Evolutionary conservation across 1,284 basidiomycete species (phyloP).

Genomic region (Rhodotorula sp.): DNA sequence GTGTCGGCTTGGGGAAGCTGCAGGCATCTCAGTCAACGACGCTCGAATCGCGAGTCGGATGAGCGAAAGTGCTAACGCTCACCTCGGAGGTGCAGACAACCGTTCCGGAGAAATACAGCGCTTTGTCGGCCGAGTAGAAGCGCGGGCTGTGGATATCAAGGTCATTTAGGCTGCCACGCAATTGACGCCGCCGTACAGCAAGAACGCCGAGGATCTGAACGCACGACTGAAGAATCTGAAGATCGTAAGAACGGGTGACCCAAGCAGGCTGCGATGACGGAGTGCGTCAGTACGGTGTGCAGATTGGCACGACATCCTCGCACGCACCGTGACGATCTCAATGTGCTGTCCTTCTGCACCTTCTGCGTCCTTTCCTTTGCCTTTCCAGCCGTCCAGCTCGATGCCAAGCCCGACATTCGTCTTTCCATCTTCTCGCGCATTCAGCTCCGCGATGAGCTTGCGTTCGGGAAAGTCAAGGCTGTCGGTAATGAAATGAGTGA

Average conservation of each 20-base stretch:
- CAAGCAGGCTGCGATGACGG: constrained; percentile 56
- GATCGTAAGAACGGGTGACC: constrained; percentile 63
- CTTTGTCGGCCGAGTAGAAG: constrained; percentile 70
- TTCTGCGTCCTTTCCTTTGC: constrained; percentile 41
- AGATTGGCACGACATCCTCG: not conserved
- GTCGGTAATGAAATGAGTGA: constrained; percentile 55
- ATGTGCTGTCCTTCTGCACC: constrained; percentile 49
- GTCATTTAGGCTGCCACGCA: no score
- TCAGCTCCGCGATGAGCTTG: not conserved
- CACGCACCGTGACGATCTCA: constrained; percentile 53
- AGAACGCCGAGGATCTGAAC: constrained; percentile 41
- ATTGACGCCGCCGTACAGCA: not conserved
- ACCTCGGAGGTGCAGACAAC: constrained; percentile 65
- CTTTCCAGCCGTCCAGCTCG: not conserved
- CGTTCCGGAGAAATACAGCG: constrained; percentile 76
- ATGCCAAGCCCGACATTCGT: no score
- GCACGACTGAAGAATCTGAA: constrained; percentile 61
- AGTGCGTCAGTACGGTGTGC: not conserved
- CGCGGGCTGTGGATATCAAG: constrained; percentile 51
- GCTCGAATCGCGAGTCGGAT: not conserved
- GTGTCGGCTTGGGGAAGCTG: constrained; percentile 63
- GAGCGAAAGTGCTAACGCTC: constrained; percentile 31
- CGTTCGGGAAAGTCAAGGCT: constrained; percentile 58
- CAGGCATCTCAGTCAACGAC: constrained; percentile 3
- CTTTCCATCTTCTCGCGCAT: no score